Percentiles rank a stretch among this genome's conserved stretches.
phyloP scores from a whole-genome alignment of 2,329 filamentous ascomycete genomes.

The Paraphoma sp. region DNA sequence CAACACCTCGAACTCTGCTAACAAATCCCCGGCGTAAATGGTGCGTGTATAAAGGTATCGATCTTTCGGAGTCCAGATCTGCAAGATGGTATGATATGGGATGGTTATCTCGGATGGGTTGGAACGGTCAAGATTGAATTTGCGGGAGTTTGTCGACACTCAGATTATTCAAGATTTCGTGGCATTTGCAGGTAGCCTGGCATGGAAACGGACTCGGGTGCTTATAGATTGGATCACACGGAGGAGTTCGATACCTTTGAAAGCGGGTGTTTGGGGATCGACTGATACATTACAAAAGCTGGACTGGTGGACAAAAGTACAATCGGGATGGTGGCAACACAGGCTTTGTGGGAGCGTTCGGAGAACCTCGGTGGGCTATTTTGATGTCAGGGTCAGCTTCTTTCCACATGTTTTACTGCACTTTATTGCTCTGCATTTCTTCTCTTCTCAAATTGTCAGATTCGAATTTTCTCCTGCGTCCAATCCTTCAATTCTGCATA shows the following conservation, averaged over 20 bases:
- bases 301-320: slow-evolving; percentile 38
- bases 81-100: slow-evolving; percentile 43
- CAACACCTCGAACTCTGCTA: slow-evolving; percentile 49
- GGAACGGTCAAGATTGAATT: slow-evolving; percentile 45
- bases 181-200: slow-evolving; percentile 47
- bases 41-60: slow-evolving; percentile 43
- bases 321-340: slow-evolving; percentile 34
- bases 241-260: slow-evolving; percentile 49
- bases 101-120: slow-evolving; percentile 43
- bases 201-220: slow-evolving; percentile 40
- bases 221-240: slow-evolving; percentile 48
- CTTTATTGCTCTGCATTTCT: slow-evolving; percentile 3
- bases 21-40: slow-evolving; percentile 49
- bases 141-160: slow-evolving; percentile 45
- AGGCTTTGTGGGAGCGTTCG: slow-evolving; percentile 28
- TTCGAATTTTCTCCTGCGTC: background rate
- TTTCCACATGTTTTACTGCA: slow-evolving; percentile 11
- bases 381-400: slow-evolving; percentile 9
- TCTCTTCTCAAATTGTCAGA: slow-evolving; percentile 17
- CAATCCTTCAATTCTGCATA: background rate
- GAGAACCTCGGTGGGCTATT: slow-evolving; percentile 24
- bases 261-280: slow-evolving; percentile 39
- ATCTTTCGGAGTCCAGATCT: slow-evolving; percentile 42
- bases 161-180: slow-evolving; percentile 43
- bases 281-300: slow-evolving; percentile 33